These are phyloP conservation scores for Flagelloscypha sp. DNA, from an alignment of 768 basidiomycete genomes.

Conservation along the genomic window DNA sequence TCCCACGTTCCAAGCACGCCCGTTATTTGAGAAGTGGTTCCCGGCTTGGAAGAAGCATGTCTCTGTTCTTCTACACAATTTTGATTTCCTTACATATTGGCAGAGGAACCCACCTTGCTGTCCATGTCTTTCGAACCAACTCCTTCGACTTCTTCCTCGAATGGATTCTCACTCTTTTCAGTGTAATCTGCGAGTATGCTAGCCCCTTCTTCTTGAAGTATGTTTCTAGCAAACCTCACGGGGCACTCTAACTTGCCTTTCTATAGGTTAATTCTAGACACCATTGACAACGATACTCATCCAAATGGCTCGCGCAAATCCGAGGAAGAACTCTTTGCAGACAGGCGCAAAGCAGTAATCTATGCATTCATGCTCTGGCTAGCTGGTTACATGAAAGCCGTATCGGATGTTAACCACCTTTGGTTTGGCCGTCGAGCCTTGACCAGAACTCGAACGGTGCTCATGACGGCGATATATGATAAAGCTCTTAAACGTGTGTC, in stretches of 20 bases:
- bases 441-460: slow-evolving; percentile 35
- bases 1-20: slow-evolving; percentile 34
- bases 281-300: slow-evolving; percentile 17
- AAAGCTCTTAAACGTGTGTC: slow-evolving; percentile 36
- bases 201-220: slow-evolving; percentile 45
- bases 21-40: slow-evolving; percentile 22
- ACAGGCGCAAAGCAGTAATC: slow-evolving; percentile 44
- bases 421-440: slow-evolving; percentile 39
- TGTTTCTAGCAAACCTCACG: background rate
- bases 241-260: background rate
- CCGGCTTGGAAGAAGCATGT: background rate
- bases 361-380: slow-evolving; percentile 33
- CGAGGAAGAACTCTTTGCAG: slow-evolving; percentile 25
- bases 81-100: background rate
- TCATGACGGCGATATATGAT: slow-evolving; percentile 46
- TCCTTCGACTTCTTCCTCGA: slow-evolving; percentile 30
- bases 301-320: too few relatives aligned
- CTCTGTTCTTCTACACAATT: background rate
- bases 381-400: slow-evolving; percentile 21
- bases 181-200: slow-evolving; percentile 39
- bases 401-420: slow-evolving; percentile 30
- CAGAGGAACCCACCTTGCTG: background rate
- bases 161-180: slow-evolving; percentile 35
- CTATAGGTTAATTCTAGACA: slow-evolving; percentile 24
- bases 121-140: slow-evolving; percentile 7